phyloP scores from a whole-genome alignment of 2,329 filamentous ascomycete species.

The Penicillium sp. region DNA sequence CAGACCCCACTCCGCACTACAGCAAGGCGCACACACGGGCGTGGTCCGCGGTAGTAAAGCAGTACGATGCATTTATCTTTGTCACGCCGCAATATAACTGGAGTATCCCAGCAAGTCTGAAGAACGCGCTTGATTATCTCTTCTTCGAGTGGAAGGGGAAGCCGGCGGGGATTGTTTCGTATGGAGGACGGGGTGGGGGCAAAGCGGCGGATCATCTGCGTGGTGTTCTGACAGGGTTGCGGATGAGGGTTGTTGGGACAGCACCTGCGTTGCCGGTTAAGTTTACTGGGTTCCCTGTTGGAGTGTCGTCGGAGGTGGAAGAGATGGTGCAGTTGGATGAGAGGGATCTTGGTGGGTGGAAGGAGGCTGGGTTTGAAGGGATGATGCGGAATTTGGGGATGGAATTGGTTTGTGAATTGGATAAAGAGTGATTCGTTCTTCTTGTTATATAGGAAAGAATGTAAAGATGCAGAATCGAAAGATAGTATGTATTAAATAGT shows the following conservation, averaged over 20 bases:
- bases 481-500: not conserved
- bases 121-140: constrained; percentile 64
- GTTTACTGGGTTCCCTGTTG: constrained; percentile 21
- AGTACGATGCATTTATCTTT: constrained; percentile 43
- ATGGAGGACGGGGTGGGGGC: constrained; percentile 48
- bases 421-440: constrained; percentile 9
- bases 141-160: constrained; percentile 59
- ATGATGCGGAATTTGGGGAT: constrained; percentile 28
- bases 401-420: constrained; percentile 26
- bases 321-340: constrained; percentile 18
- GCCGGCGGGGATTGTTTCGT: constrained; percentile 53
- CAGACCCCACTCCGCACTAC: constrained; percentile 33
- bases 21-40: constrained; percentile 34
- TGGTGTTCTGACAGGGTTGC: constrained; percentile 34
- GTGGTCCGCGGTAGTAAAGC: constrained; percentile 39
- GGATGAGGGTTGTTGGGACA: constrained; percentile 35
- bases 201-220: constrained; percentile 39
- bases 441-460: not conserved
- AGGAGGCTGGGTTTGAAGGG: constrained; percentile 18
- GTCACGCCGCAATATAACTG: constrained; percentile 54
- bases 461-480: not conserved
- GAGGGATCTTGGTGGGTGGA: constrained; percentile 23
- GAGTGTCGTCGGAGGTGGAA: constrained; percentile 25
- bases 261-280: constrained; percentile 32
- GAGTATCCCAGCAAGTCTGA: constrained; percentile 53